Evolutionary conservation across 2,329 filamentous ascomycete genomes (phyloP).

Genomic region (Stagonosporopsis rhizophila): DNA sequence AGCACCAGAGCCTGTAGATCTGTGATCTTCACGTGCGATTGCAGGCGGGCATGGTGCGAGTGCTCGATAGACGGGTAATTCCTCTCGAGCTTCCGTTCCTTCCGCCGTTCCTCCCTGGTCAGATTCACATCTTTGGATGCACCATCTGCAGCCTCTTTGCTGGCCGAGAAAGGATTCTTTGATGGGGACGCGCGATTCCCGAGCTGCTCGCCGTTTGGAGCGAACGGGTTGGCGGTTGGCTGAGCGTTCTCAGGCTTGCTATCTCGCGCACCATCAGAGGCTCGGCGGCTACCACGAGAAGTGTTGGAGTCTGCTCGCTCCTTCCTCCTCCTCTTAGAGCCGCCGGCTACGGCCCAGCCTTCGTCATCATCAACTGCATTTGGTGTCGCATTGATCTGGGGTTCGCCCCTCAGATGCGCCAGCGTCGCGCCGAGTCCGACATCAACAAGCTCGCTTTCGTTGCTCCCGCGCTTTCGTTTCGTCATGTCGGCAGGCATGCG

Average conservation of each 20-base stretch:
- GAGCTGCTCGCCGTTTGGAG: constrained; percentile 17
- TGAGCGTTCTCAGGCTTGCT: not conserved
- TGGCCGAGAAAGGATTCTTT: constrained; percentile 30
- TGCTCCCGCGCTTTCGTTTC: constrained; percentile 40
- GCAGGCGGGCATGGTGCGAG: constrained; percentile 60
- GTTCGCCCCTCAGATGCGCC: constrained; percentile 34
- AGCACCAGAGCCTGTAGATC: constrained; percentile 65
- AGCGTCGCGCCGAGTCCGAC: constrained; percentile 41
- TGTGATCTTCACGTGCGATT: constrained; percentile 63
- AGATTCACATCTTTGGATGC: constrained; percentile 9
- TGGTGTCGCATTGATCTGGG: constrained; percentile 19
- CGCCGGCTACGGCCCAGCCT: constrained; percentile 41
- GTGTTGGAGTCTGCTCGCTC: constrained; percentile 19
- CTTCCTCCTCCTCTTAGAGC: constrained; percentile 34
- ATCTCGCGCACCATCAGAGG: constrained; percentile 3
- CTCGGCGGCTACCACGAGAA: constrained; percentile 13
- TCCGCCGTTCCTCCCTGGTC: constrained; percentile 34
- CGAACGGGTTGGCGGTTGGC: constrained; percentile 27
- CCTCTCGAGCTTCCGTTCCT: constrained; percentile 42
- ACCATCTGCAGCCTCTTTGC: constrained; percentile 11
- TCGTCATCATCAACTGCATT: constrained; percentile 27
- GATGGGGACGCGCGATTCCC: constrained; percentile 16
- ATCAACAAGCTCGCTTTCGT: constrained; percentile 26
- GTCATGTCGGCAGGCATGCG: constrained; percentile 32
- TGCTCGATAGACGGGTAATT: constrained; percentile 57